phyloP scores from a whole-genome alignment of 202 grass and related monocot genomes.

The Bolboschoenoplectus hybrid region DNA sequence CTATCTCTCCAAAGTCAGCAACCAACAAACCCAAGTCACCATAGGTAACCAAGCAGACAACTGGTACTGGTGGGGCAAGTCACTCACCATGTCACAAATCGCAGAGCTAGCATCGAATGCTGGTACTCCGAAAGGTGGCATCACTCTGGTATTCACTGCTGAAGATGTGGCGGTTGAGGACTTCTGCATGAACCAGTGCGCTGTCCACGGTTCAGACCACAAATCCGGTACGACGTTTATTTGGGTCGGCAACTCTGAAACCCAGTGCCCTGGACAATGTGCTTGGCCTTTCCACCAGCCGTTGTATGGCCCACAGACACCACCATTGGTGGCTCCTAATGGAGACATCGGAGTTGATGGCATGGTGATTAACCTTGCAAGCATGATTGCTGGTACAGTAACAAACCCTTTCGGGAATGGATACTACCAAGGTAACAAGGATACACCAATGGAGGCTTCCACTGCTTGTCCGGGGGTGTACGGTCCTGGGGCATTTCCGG shows the following conservation, averaged over 20 bases:
- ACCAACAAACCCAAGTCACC: conserved; percentile 23
- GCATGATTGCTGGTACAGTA: conserved; percentile 42
- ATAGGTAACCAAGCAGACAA: conserved; percentile 37
- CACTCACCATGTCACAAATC: conserved; percentile 38
- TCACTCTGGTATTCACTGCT: conserved; percentile 41
- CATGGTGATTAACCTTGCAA: conserved; percentile 53
- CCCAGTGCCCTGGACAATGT: conserved; percentile 49
- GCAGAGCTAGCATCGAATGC: conserved; percentile 15
- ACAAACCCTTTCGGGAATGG: conserved; percentile 46
- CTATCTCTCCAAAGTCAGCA: conserved; percentile 31
- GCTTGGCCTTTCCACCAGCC: conserved; percentile 52
- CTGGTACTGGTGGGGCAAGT: conserved; percentile 20
- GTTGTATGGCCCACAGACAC: conserved; percentile 43
- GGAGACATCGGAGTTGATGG: conserved; percentile 44
- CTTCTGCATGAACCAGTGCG: conserved; percentile 47
- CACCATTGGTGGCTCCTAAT: conserved; percentile 44
- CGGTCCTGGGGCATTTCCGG: conserved; percentile 37
- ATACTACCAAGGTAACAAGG: conserved; percentile 44
- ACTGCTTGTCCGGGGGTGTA: conserved; percentile 46
- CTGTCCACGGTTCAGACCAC: conserved; percentile 30
- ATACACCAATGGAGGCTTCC: conserved; percentile 42
- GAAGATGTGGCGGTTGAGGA: conserved; percentile 44
- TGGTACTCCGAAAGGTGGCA: neutral
- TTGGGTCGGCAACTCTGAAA: conserved; percentile 44
- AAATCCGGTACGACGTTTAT: conserved; percentile 24